phyloP scores from a whole-genome alignment of 129 eudicot genomes.

The Ambrosia trifida region DNA sequence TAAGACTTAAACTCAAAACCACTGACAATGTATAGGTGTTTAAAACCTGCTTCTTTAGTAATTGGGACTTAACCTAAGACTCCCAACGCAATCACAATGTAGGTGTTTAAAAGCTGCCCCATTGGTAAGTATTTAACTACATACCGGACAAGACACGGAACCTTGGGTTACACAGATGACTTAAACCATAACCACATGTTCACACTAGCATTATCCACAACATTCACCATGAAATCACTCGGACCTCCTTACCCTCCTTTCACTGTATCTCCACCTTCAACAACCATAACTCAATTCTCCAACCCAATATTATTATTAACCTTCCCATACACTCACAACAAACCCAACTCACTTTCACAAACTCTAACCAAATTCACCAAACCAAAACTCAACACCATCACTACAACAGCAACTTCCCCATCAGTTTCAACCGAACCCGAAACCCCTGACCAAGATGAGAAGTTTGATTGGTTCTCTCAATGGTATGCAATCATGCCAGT shows the following conservation, averaged over 20 bases:
- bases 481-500: slow-evolving; percentile 79
- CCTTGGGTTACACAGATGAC: no score
- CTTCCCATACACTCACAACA: slow-evolving; percentile 13
- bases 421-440: slow-evolving; percentile 32
- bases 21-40: no score
- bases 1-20: no score
- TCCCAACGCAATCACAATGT: no score
- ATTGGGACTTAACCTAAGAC: no score
- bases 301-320: slow-evolving; percentile 38
- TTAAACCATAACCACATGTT: no score
- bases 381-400: slow-evolving; percentile 33
- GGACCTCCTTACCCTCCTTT: slow-evolving; percentile 30
- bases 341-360: slow-evolving; percentile 28
- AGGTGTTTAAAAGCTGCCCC: no score
- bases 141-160: no score
- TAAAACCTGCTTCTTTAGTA: no score
- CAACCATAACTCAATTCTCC: slow-evolving; percentile 19
- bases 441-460: slow-evolving; percentile 35
- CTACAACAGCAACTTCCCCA: slow-evolving; percentile 36
- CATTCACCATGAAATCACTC: slow-evolving; percentile 51
- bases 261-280: slow-evolving; percentile 33
- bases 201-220: no score
- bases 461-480: slow-evolving; percentile 69
- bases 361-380: slow-evolving; percentile 5
- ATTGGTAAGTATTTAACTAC: no score